phyloP scores from a whole-genome alignment of 2,329 filamentous ascomycete species.

The Cercospora brassicicola region DNA sequence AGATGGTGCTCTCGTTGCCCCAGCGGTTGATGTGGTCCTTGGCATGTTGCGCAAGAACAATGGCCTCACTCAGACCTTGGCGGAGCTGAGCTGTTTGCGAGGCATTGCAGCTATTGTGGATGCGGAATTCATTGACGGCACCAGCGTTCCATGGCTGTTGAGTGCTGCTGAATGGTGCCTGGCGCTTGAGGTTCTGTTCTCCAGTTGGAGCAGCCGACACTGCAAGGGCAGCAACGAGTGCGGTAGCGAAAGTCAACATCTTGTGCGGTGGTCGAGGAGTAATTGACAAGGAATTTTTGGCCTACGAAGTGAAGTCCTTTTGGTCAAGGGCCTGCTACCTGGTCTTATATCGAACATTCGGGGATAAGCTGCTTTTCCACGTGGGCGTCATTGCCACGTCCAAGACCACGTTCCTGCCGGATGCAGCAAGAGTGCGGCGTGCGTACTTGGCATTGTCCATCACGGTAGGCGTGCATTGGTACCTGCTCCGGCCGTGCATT shows the following conservation, averaged over 20 bases:
- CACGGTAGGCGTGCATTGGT: conserved; percentile 6
- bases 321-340: conserved; percentile 3
- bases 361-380: background rate
- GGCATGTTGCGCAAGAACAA: conserved; percentile 60
- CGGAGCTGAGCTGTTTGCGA: conserved; percentile 60
- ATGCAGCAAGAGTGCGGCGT: conserved; percentile 7
- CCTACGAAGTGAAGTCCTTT: background rate
- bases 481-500: background rate
- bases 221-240: conserved; percentile 19
- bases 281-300: background rate
- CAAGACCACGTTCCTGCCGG: conserved; percentile 12
- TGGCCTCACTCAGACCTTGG: conserved; percentile 59
- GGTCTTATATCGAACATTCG: conserved; percentile 4
- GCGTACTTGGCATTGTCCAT: conserved; percentile 16
- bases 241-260: conserved; percentile 16
- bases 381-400: conserved; percentile 8
- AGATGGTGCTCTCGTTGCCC: conserved; percentile 60
- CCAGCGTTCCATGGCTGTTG: conserved; percentile 35
- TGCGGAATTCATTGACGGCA: conserved; percentile 47
- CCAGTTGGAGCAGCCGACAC: conserved; percentile 21
- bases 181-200: conserved; percentile 16
- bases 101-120: conserved; percentile 66
- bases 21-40: conserved; percentile 61
- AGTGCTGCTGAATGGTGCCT: conserved; percentile 20
- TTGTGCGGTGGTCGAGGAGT: conserved; percentile 8